Percentiles rank a stretch among this genome's conserved stretches.
Evolutionary conservation across 164 flowering plant genomes (phyloP).

Genomic region (Magnolia sinica): DNA sequence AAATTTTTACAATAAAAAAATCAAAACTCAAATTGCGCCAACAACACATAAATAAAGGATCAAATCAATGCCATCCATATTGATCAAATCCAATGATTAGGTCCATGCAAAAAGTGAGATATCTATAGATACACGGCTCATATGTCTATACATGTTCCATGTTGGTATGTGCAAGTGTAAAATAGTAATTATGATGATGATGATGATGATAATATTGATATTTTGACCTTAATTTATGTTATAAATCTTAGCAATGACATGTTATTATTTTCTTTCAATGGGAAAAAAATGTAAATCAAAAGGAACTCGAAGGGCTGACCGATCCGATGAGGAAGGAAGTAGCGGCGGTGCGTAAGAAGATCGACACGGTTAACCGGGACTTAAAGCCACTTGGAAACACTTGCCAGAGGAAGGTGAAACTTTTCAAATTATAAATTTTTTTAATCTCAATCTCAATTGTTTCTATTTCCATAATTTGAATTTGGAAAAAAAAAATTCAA

Average conservation of each 20-base stretch:
- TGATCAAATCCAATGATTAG: too few species aligned
- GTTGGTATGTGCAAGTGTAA: background rate
- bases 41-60: too few species aligned
- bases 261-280: background rate
- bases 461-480: background rate
- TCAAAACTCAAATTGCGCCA: too few species aligned
- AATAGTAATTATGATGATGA: background rate
- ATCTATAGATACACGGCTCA: too few species aligned
- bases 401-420: constrained; percentile 79
- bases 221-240: background rate
- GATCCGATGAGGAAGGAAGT: constrained; percentile 97
- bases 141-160: too few species aligned
- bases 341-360: constrained; percentile 73
- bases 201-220: background rate
- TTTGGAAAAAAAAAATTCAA: background rate
- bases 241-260: background rate
- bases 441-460: background rate
- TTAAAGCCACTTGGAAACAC: constrained; percentile 75
- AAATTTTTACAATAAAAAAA: too few species aligned
- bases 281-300: constrained; percentile 6
- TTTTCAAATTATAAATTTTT: background rate
- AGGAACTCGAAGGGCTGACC: constrained; percentile 83
- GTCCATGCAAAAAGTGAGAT: too few species aligned
- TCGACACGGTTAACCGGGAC: constrained; percentile 71
- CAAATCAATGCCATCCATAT: too few species aligned